These are phyloP conservation scores for Termitomyces sp. DNA, from an alignment of 768 basidiomycete species.

Conservation along the genomic window DNA sequence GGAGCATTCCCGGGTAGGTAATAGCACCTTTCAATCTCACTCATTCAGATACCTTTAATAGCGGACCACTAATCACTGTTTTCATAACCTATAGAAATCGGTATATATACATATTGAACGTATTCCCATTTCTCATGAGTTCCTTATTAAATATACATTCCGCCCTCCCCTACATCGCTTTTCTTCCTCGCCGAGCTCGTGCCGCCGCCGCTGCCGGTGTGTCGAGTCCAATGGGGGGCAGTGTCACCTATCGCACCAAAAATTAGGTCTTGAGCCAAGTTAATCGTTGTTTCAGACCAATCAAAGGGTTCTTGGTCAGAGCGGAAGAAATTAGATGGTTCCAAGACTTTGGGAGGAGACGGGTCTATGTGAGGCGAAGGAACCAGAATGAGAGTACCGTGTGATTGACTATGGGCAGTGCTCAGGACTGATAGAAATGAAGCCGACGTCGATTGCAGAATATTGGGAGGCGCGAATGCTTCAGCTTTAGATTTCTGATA, in stretches of 20 bases:
- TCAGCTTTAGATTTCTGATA: conserved; percentile 34
- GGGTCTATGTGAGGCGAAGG: conserved; percentile 45
- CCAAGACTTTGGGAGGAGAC: conserved; percentile 40
- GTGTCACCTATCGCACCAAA: conserved; percentile 33
- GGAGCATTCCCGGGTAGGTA: conserved; percentile 52
- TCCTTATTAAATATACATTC: conserved; percentile 48
- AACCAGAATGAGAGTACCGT: conserved; percentile 42
- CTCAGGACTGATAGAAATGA: conserved; percentile 45
- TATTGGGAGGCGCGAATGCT: conserved; percentile 54
- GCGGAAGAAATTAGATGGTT: conserved; percentile 30
- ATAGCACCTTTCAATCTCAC: neutral
- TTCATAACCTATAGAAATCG: neutral
- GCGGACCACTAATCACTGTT: neutral
- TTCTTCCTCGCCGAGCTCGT: conserved; percentile 16
- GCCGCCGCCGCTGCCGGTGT: neutral
- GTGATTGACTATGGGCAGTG: conserved; percentile 11
- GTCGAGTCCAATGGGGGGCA: conserved; percentile 18
- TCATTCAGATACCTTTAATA: conserved; percentile 1
- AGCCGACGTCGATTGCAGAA: conserved; percentile 54
- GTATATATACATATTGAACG: neutral
- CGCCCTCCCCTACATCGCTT: conserved; percentile 43
- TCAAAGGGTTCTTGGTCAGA: conserved; percentile 31
- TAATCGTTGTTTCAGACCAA: conserved; percentile 36
- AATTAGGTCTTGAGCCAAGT: conserved; percentile 34
- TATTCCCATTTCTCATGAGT: neutral